Evolutionary conservation across 805 yeast genomes (phyloP), one percentile per base, ranked within the genome.

Genomic region (Candida silvatica): DNA sequence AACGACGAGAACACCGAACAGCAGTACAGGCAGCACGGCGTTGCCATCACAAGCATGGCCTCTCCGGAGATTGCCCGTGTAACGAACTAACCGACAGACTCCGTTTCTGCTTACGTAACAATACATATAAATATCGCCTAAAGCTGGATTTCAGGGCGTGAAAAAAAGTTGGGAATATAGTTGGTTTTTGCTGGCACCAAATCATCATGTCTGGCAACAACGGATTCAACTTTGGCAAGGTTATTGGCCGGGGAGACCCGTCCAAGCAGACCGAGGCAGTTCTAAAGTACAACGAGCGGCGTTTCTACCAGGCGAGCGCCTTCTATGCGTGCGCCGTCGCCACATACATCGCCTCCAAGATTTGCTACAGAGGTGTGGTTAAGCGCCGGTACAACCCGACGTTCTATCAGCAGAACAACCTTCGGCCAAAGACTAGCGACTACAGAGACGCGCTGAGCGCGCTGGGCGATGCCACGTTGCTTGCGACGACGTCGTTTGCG

Each of bases 391-490:
- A 75, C 47, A 58, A 75, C 5, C 96, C 96, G 6, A 69, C 69
- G 29, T 66, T 77, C 47, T 88, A 83, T 58, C 87, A 84, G 47
- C 85, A 88, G 9, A 87, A 87, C 57, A 90, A 86, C 48, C 70
- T 74, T 38, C 94, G 94, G 2, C 95, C 95, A 4, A 66, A 76
- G n/a, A 81, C 79, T 49, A 79, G 82, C 20, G 77, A 83, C 52
- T 76, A 83, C 41, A 72, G 75, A 36, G 95, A 87, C 54, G 95
- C 95, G 2, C 73, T 85, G 23, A 75, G 77, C 27, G 96, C 96
- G 0, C 85, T 88, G 3, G 74, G 80, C 0, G 79, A 83, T 27
- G 94, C 95, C 2, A 74, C 95, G 0, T 58, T 81, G 31, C 60
- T 88, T 14, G 83, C 95, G 3, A 68, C 77, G 0, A 70, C 86